A percentile compares a stretch with the other conserved stretches of the same genome.
These are phyloP conservation scores for Sporobolus alterniflorus DNA, from an alignment of 202 grass and related monocot genomes.

Conservation along the genomic window DNA sequence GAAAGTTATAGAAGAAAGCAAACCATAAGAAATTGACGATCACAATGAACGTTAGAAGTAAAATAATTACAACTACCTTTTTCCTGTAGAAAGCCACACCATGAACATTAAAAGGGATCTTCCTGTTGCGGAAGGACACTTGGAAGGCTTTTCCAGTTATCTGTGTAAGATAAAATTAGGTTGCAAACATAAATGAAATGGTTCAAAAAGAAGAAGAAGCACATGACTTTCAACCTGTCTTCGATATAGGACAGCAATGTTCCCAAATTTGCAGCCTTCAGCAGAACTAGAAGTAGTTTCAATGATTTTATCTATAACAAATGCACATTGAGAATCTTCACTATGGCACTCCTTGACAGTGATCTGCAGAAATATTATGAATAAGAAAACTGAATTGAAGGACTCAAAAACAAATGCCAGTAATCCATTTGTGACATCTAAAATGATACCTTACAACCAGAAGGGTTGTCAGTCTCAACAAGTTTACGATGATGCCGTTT, in stretches of 20 bases:
- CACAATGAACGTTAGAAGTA: background rate
- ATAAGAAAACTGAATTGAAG: conserved; percentile 34
- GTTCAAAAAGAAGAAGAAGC: background rate
- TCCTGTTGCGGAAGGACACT: conserved; percentile 85
- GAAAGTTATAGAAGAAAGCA: conserved; percentile 4
- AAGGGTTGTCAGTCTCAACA: conserved; percentile 86
- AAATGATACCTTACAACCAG: conserved; percentile 78
- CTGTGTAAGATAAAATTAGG: conserved; percentile 51
- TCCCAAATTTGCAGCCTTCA: conserved; percentile 60
- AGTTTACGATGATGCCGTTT: conserved; percentile 65
- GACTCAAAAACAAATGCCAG: conserved; percentile 15
- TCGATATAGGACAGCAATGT: conserved; percentile 84
- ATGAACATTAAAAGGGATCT: conserved; percentile 97
- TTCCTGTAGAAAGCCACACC: conserved; percentile 98
- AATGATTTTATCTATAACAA: conserved; percentile 97
- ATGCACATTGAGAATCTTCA: conserved; percentile 94
- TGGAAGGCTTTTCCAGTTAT: conserved; percentile 95
- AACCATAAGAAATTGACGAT: conserved; percentile 31
- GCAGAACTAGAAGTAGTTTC: conserved; percentile 67
- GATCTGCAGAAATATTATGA: conserved; percentile 63
- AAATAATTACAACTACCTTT: conserved; percentile 65
- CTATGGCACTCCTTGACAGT: conserved; percentile 89
- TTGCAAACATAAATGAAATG: conserved; percentile 30
- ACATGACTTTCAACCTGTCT: conserved; percentile 72
- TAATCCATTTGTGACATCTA: background rate